Percentiles rank a stretch among this genome's conserved stretches.
phyloP scores from a whole-genome alignment of 495 filamentous ascomycete species.

The Bombardia bombarda region DNA sequence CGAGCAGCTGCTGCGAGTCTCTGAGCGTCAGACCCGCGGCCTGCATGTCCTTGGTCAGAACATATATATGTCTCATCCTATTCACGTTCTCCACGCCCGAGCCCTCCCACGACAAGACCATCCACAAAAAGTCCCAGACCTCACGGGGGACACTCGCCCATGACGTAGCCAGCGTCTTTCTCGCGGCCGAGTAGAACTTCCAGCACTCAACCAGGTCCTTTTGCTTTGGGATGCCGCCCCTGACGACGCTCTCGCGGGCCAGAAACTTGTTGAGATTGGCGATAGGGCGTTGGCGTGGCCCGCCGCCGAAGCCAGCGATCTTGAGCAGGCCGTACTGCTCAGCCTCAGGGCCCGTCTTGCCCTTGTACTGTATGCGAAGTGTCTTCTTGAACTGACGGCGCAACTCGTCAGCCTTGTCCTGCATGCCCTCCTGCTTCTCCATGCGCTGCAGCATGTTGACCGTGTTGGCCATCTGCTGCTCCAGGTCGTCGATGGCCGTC shows the following conservation, averaged over 20 bases:
- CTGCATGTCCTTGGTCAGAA: conserved; percentile 54
- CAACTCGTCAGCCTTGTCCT: conserved; percentile 26
- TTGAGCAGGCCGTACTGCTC: conserved; percentile 14
- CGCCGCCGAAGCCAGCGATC: conserved; percentile 19
- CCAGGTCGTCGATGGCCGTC: conserved; percentile 39
- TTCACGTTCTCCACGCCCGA: conserved; percentile 39
- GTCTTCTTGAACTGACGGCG: conserved; percentile 24
- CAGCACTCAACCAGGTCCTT: conserved; percentile 29
- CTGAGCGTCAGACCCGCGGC: conserved; percentile 44
- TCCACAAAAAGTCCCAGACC: conserved; percentile 51
- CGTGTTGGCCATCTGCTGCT: conserved; percentile 43
- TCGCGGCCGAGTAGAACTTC: conserved; percentile 35
- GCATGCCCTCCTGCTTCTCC: conserved; percentile 26
- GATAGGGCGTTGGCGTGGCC: conserved; percentile 14
- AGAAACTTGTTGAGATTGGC: conserved; percentile 19
- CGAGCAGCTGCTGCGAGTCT: conserved; percentile 51
- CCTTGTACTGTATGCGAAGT: conserved; percentile 28
- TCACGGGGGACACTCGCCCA: conserved; percentile 37
- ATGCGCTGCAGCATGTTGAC: conserved; percentile 28
- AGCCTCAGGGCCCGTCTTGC: conserved; percentile 19
- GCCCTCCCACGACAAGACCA: conserved; percentile 29
- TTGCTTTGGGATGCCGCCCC: conserved; percentile 18
- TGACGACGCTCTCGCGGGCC: conserved; percentile 19
- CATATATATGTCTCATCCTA: conserved; percentile 51
- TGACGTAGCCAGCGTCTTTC: conserved; percentile 35